Base-by-base conservation (phyloP, 805 yeast genomes). In the Saturnispora kantuleensis region DNA sequence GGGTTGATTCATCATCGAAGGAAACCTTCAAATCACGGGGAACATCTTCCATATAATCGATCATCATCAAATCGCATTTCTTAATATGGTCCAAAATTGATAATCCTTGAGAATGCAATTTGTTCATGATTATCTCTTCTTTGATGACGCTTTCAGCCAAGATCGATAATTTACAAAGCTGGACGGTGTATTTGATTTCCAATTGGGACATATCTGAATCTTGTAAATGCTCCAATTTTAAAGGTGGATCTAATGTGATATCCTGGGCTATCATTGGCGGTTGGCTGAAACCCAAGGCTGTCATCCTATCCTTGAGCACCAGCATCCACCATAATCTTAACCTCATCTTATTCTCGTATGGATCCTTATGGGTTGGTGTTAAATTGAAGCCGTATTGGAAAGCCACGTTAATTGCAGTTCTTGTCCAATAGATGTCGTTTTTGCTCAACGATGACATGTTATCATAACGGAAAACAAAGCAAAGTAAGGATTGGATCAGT, bases 321-420 rank as follows among this genome's bases (percentile, higher is more conserved):
- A 85, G 62, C 49, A 77, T 68, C 94, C 94, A 84, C 86, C 88
- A 84, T 15, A 61, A 47, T 32, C 60, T 44, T 39, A 52, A 52
- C 38, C 51, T 51, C 50, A 57, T 52, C 17, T 44, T 46, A 29
- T 47, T 51, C 65, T 40, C 60, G 45, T 57, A 55, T 1, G 13
- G 21, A 3, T 51, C 16, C 28, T 30, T 30, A 6, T 17, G 21
- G 5, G 39, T 44, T 26, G 54, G 42, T 38, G 50, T 74, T 55
- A 86, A 67, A 56, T 84, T 88, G 51, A 84, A 69, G 2, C 90
- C 90, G 58, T 76, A 77, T 17, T 87, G 85, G 56, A 81, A 88
- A 2, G 89, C 90, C 45, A 81, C 67, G 10, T 78, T 73, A 37
- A 82, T 69, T 1, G 86, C 90, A 4, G 78, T 74, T 39, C 83